phyloP scores from a whole-genome alignment of 352 stramenopile species.

The Globisporangium nodosum region DNA sequence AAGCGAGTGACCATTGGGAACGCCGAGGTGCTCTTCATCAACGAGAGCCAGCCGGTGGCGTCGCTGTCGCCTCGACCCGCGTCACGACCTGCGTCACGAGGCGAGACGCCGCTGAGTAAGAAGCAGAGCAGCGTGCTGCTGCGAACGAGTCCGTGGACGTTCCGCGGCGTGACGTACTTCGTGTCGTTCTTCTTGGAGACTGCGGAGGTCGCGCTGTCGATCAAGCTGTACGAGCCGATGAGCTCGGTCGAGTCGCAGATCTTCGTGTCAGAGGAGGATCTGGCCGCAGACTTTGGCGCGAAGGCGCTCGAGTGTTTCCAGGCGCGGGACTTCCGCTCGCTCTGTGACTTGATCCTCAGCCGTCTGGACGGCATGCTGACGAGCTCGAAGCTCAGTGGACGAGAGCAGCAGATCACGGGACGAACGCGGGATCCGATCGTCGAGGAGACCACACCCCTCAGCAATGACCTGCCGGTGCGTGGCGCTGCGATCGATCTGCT shows the following conservation, averaged over 20 bases:
- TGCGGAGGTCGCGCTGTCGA: constrained; percentile 30
- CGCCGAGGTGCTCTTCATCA: constrained; percentile 65
- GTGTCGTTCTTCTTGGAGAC: constrained; percentile 73
- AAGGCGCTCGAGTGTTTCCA: constrained; percentile 33
- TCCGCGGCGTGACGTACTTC: constrained; percentile 63
- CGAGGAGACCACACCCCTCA: background rate
- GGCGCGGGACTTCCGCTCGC: constrained; percentile 34
- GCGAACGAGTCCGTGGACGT: constrained; percentile 62
- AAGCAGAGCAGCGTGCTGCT: constrained; percentile 29
- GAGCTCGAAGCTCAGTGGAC: constrained; percentile 2
- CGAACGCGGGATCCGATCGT: background rate
- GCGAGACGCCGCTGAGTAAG: background rate
- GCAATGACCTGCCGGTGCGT: background rate
- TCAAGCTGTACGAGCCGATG: constrained; percentile 79
- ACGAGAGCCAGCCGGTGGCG: constrained; percentile 56
- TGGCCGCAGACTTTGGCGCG: constrained; percentile 51
- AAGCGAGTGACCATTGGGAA: constrained; percentile 66
- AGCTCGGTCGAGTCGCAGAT: constrained; percentile 72
- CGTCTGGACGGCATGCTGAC: constrained; percentile 57
- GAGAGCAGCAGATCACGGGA: background rate
- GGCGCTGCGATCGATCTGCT: constrained; percentile 6
- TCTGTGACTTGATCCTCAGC: constrained; percentile 59
- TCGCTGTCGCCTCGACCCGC: constrained; percentile 11
- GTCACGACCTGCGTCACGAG: constrained; percentile 8
- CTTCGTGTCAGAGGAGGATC: constrained; percentile 46